phyloP scores from a whole-genome alignment of 2,329 filamentous ascomycete genomes.

The Fusarium euwallaceae region DNA sequence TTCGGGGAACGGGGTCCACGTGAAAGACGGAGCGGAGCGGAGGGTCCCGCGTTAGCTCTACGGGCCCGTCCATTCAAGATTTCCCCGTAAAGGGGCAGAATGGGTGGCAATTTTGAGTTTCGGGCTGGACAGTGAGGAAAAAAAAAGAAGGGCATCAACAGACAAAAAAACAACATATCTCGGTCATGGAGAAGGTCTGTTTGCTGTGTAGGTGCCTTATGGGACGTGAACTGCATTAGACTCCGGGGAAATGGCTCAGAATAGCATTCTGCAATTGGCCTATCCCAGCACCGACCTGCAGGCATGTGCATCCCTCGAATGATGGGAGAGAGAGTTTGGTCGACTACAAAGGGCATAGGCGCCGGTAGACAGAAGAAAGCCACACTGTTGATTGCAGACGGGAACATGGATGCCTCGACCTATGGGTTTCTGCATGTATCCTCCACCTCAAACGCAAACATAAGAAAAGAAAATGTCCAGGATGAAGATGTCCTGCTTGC shows the following conservation, averaged over 20 bases:
- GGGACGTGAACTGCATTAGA: slow-evolving; percentile 16
- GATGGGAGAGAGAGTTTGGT: slow-evolving; percentile 13
- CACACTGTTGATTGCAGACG: neutral
- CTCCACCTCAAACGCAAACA: slow-evolving; percentile 6
- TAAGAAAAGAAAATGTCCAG: neutral
- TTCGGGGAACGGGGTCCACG: slow-evolving; percentile 11
- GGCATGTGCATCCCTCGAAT: slow-evolving; percentile 25
- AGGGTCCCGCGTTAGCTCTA: slow-evolving; percentile 30
- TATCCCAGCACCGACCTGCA: slow-evolving; percentile 10
- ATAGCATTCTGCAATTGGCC: slow-evolving; percentile 23
- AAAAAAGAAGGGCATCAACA: neutral
- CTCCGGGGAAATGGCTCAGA: slow-evolving; percentile 33
- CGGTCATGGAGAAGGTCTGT: neutral
- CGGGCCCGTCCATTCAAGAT: slow-evolving; percentile 20
- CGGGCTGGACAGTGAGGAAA: neutral
- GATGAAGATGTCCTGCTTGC: neutral
- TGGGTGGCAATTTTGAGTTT: slow-evolving; percentile 6
- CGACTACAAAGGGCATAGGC: neutral
- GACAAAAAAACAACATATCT: neutral
- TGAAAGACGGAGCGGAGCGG: neutral
- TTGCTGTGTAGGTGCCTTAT: neutral
- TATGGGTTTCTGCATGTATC: neutral
- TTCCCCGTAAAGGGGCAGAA: slow-evolving; percentile 8
- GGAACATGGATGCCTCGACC: slow-evolving; percentile 4
- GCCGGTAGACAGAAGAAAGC: neutral